Base-by-base conservation (phyloP, 345 rosid species). In the Viola odorata region DNA sequence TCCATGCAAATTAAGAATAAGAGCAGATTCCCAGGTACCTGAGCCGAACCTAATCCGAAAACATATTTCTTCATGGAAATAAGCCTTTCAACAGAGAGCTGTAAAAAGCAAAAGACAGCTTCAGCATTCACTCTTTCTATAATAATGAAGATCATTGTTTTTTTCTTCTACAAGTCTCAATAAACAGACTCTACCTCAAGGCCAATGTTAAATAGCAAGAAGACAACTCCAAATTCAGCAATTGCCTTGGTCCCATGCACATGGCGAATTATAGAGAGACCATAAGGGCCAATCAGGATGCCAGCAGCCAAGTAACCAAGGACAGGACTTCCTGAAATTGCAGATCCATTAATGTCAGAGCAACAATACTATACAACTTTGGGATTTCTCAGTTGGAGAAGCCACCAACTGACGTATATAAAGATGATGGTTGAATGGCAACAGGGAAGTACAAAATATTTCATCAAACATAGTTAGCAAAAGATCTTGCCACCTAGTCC, bases 221-320 rank as follows among this genome's bases (percentile, higher is more conserved):
- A 94, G 68, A 94, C 99, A 70, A 94, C 99, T 77, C 99, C 99
- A 73, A 94, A 94, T 77, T 94, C 99, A 70, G 97, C 99, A 47
- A 94, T 87, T 53, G 97, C 96, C 80, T 91, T 94, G 67, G 99
- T 94, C 69, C 84, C 97, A 55, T 87, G 99, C 73, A 94, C 99
- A 77, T 94, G 85, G 64, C 89, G 97, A 71, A 94, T 94, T 51
- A 94, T 88, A 37, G 99, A 94, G 78, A 90, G 83, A 69, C 99
- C 99, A 73, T 82, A 94, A 61, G 97, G 99, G 50, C 99, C 99
- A 64, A 94, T 94, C 80, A 94, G 82, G 70, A 94, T 84, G 75
- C 99, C 99, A 77, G 99, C 99, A 69, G 97, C 97, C 85, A 94
- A 72, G 78, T 94, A 94, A 58, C 99, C 99, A 77, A 94, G 91